These are phyloP conservation scores for Anthracocystis walkeri DNA, from an alignment of 1,284 basidiomycete species.

Conservation along the genomic window DNA sequence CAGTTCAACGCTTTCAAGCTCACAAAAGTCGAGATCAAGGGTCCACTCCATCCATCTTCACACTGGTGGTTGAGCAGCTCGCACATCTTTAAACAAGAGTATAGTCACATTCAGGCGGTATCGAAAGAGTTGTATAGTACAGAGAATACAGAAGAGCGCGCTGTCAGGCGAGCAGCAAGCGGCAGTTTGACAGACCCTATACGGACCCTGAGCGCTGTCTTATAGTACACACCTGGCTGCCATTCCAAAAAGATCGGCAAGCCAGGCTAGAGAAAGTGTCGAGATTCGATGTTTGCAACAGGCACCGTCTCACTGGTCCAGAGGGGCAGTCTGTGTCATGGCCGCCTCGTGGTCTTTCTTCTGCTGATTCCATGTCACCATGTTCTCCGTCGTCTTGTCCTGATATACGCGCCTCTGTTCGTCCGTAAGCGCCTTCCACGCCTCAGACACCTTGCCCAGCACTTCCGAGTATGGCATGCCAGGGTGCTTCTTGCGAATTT, in stretches of 20 bases:
- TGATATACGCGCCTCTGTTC: conserved; percentile 59
- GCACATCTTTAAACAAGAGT: conserved; percentile 1
- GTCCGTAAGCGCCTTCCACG: conserved; percentile 61
- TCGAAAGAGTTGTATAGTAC: conserved; percentile 20
- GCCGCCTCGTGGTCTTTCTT: conserved; percentile 57
- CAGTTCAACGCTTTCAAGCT: background rate
- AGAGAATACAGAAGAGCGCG: conserved; percentile 5
- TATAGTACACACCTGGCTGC: conserved; percentile 25
- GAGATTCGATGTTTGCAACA: background rate
- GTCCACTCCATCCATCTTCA: background rate
- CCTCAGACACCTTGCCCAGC: conserved; percentile 59
- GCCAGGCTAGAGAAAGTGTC: background rate
- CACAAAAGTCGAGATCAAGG: background rate
- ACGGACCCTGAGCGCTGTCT: background rate
- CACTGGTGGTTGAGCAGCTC: background rate
- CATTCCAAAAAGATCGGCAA: background rate
- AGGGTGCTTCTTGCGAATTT: conserved; percentile 59
- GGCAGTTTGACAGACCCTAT: background rate
- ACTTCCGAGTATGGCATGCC: conserved; percentile 58
- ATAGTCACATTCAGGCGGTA: conserved; percentile 19
- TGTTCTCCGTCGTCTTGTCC: conserved; percentile 60
- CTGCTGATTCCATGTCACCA: conserved; percentile 58
- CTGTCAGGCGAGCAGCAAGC: too few relatives aligned
- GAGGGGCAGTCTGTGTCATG: conserved; percentile 21
- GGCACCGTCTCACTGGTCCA: conserved; percentile 25